phyloP scores from a whole-genome alignment of 495 filamentous ascomycete genomes.

The Aspergillus wentii region DNA sequence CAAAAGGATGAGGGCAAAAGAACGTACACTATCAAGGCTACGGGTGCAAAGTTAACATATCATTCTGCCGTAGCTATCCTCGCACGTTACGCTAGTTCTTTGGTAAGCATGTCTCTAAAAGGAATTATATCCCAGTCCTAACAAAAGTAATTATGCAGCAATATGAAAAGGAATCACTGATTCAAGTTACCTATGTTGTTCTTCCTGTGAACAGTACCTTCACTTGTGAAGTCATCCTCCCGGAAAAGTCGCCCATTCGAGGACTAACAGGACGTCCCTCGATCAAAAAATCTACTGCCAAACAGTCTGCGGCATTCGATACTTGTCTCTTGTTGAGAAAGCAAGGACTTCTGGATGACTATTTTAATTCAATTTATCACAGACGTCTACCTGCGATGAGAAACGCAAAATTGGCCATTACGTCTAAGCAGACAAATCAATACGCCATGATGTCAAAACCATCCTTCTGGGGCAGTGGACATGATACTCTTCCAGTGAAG shows the following conservation, averaged over 20 bases:
- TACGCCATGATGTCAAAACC: slow-evolving; percentile 83
- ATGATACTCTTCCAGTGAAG: slow-evolving; percentile 43
- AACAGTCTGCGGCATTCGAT: slow-evolving; percentile 86
- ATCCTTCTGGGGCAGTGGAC: slow-evolving; percentile 59
- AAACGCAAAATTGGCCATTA: slow-evolving; percentile 84
- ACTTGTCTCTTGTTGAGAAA: slow-evolving; percentile 68
- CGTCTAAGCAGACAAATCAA: slow-evolving; percentile 63
- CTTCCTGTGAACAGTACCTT: slow-evolving; percentile 54
- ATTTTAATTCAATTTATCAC: slow-evolving; percentile 67
- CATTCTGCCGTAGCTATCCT: slow-evolving; percentile 63
- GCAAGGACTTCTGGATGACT: slow-evolving; percentile 61
- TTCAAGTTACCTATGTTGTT: slow-evolving; percentile 61
- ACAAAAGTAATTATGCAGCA: slow-evolving; percentile 34
- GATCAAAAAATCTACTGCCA: slow-evolving; percentile 69
- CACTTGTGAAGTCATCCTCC: slow-evolving; percentile 77
- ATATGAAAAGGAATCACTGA: slow-evolving; percentile 49
- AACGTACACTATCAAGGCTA: slow-evolving; percentile 58
- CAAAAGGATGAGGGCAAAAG: slow-evolving; percentile 49
- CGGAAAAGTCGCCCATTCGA: slow-evolving; percentile 67
- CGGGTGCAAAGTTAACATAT: slow-evolving; percentile 79
- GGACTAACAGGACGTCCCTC: slow-evolving; percentile 57
- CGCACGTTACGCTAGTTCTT: slow-evolving; percentile 54
- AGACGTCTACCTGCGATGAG: slow-evolving; percentile 78
- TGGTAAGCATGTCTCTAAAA: slow-evolving; percentile 35
- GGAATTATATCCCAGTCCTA: slow-evolving; percentile 8